Evolutionary conservation across 257 asterid species (phyloP).

Genomic region (Fraxinus quadrangulata): DNA sequence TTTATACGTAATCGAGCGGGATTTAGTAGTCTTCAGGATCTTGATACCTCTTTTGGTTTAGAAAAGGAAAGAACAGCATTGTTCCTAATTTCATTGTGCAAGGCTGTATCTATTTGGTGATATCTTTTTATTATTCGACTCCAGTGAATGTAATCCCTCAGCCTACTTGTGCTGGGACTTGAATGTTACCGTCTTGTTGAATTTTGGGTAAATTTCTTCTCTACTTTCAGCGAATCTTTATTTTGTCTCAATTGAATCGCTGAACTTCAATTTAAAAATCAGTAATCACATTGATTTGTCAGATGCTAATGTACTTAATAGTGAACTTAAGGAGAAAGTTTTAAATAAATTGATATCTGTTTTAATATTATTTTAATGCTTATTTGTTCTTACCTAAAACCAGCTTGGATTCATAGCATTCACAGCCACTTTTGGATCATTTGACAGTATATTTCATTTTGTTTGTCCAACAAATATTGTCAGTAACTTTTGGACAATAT

Average conservation of each 20-base stretch:
- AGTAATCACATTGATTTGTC: too few relatives aligned
- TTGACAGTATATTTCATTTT: too few relatives aligned
- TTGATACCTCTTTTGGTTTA: conserved; percentile 11
- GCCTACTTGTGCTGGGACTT: not conserved
- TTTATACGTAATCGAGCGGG: conserved; percentile 13
- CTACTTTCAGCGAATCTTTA: too few relatives aligned
- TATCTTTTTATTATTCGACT: not conserved
- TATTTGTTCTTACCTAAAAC: not conserved
- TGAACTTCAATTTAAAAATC: too few relatives aligned
- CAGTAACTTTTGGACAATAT: too few relatives aligned
- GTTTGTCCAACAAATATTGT: too few relatives aligned
- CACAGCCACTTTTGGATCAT: not conserved
- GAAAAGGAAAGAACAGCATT: not conserved
- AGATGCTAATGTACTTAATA: too few relatives aligned
- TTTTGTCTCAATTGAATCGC: too few relatives aligned
- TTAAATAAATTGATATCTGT: too few relatives aligned
- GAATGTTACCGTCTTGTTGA: not conserved
- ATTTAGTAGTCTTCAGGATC: conserved; percentile 28
- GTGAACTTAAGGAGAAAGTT: too few relatives aligned
- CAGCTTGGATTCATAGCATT: not conserved
- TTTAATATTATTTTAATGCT: too few relatives aligned
- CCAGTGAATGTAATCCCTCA: not conserved
- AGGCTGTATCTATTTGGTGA: not conserved
- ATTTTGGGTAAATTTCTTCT: too few relatives aligned
- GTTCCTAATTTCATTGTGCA: conserved; percentile 18